Percentiles rank a stretch among this genome's conserved stretches.
phyloP scores from a whole-genome alignment of 257 asterid genomes.

The Phtheirospermum japonicum region DNA sequence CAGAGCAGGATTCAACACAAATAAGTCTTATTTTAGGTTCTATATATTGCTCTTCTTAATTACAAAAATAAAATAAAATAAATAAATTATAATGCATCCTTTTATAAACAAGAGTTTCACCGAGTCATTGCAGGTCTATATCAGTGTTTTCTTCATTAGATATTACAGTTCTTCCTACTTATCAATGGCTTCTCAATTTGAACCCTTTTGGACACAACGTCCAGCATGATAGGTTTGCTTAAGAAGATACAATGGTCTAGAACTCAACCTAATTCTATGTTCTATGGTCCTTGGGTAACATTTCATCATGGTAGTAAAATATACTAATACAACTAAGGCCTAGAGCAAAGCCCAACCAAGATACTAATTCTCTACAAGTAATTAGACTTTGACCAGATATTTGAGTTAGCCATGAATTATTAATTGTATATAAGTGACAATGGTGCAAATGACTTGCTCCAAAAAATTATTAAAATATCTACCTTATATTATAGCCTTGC shows the following conservation, averaged over 20 bases:
- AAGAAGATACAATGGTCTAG: no score
- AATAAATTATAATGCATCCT: not conserved
- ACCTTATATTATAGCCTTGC: not conserved
- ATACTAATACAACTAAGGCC: not conserved
- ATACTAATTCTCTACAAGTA: not conserved
- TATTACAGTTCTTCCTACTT: slow-evolving; percentile 1
- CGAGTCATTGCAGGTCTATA: not conserved
- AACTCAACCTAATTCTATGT: no score
- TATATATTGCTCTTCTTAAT: not conserved
- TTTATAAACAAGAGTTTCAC: not conserved
- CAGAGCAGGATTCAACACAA: not conserved
- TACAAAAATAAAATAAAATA: no score
- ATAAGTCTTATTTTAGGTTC: not conserved
- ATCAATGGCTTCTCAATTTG: not conserved
- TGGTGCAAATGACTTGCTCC: not conserved
- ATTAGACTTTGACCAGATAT: not conserved
- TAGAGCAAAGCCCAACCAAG: not conserved
- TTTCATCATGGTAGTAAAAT: no score
- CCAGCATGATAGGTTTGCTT: not conserved
- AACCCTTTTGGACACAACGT: not conserved
- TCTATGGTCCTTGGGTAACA: no score
- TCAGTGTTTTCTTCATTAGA: not conserved
- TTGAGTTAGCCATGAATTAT: not conserved
- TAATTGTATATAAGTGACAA: not conserved
- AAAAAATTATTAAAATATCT: not conserved